Base-by-base conservation (phyloP, 2,329 filamentous ascomycete species). In the Diaporthe destruens region DNA sequence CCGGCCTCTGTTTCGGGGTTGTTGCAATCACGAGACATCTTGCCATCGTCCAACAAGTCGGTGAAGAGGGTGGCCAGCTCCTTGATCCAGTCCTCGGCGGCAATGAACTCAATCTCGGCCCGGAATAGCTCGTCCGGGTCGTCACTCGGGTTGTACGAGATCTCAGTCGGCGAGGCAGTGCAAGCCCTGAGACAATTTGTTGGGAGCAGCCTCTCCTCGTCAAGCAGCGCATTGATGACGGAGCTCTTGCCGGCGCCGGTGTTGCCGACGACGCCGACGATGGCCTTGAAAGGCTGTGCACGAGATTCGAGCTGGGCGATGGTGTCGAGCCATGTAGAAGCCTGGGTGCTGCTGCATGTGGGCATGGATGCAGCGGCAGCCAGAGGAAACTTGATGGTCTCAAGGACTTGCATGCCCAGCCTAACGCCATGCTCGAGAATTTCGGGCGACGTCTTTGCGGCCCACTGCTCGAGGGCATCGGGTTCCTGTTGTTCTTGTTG, bases 171-270 rank as follows among this genome's bases (percentile, higher is more conserved):
- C 12, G 54, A 56, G 12, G 54, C 29, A 36, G 54, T 56, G 54
- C 54, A 56, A 14, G 54, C 54, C 12, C 54, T 32, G 18, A 56
- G 54, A 56, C 54, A 56, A 9, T 56, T 56, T 20, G 54, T 56
- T 9, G 54, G 54, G 6, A 56, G 54, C 32, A 56, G 54, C 32
- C 54, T 56, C 29, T 56, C 54, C 54, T 56, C 54, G 29, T 56
- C 54, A 36, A 56, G 54, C 29, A 56, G 29, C 6, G 54, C 54
- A 56, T 56, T 56, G 29, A 56, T 56, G 54, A 56, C 54, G 54
- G 54, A 56, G 29, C 54, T 56, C 54, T 56, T 56, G 0, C 54
- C 54, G 18, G 54, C 29, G 29, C 54, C 54, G 11, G 54, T 56
- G 18, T 56, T 56, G 54, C 54, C 54, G 18, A 56, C 54, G 29